phyloP scores from a whole-genome alignment of 2,329 filamentous ascomycete genomes.

The Scortechinia acanthostroma region DNA sequence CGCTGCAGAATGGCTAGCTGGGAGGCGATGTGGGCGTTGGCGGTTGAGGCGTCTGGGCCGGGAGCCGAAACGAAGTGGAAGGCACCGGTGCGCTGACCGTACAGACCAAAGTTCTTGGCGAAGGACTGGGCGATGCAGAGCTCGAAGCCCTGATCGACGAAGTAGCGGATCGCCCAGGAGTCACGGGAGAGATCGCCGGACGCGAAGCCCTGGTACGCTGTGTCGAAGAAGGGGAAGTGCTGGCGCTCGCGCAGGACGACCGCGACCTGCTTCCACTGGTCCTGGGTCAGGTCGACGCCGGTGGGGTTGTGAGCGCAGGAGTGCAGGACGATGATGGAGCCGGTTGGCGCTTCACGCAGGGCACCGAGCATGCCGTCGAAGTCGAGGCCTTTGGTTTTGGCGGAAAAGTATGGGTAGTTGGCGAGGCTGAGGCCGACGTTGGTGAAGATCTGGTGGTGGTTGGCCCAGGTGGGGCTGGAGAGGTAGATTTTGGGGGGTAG shows the following conservation, averaged over 20 bases:
- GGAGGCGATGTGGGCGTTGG: constrained; percentile 63
- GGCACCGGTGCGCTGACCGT: constrained; percentile 90
- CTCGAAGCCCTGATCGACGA: constrained; percentile 84
- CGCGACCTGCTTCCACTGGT: constrained; percentile 91
- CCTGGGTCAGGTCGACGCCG: constrained; percentile 85
- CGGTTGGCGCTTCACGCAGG: constrained; percentile 64
- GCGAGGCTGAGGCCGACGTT: constrained; percentile 76
- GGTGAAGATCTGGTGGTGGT: constrained; percentile 96
- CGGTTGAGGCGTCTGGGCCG: constrained; percentile 52
- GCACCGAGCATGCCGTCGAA: constrained; percentile 78
- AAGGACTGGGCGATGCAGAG: constrained; percentile 86
- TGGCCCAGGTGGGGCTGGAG: constrained; percentile 93
- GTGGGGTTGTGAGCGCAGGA: constrained; percentile 98
- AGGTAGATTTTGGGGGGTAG: constrained; percentile 70
- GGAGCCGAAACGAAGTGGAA: constrained; percentile 87
- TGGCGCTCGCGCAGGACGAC: constrained; percentile 66
- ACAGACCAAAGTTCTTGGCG: constrained; percentile 96
- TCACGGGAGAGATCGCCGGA: constrained; percentile 81
- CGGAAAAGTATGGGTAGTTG: constrained; percentile 89
- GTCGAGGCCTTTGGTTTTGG: constrained; percentile 82
- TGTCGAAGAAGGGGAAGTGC: constrained; percentile 98
- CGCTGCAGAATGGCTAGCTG: constrained; percentile 92
- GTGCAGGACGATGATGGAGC: constrained; percentile 84
- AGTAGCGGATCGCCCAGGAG: constrained; percentile 88
- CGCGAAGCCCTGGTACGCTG: constrained; percentile 94